Evolutionary conservation across 805 yeast genomes (phyloP).

Genomic region (Yarrowia keelungensis): DNA sequence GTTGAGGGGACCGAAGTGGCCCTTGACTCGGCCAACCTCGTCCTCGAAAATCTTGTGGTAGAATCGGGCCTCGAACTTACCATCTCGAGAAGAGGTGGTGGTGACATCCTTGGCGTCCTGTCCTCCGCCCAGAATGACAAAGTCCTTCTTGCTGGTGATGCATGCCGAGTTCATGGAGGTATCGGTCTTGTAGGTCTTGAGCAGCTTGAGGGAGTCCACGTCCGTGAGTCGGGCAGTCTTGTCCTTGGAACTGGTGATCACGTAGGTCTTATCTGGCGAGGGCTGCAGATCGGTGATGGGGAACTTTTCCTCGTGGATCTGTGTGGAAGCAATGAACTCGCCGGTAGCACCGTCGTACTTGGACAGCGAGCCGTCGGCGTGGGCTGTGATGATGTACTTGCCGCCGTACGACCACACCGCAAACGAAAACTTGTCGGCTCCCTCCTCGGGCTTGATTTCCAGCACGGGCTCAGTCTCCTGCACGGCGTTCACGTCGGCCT

Average conservation of each 20-base stretch:
- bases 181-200: constrained; percentile 82
- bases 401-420: constrained; percentile 89
- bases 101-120: constrained; percentile 99
- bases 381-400: constrained; percentile 80
- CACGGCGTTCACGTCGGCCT: constrained; percentile 56
- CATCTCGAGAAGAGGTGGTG: constrained; percentile 91
- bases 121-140: constrained; percentile 96
- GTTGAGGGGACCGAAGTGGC: constrained; percentile 99
- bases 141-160: constrained; percentile 91
- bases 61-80: constrained; percentile 95
- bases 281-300: constrained; percentile 87
- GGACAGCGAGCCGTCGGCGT: constrained; percentile 82
- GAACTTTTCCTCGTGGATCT: constrained; percentile 68
- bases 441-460: constrained; percentile 65
- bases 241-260: constrained; percentile 92
- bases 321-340: constrained; percentile 62
- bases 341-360: constrained; percentile 82
- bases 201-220: constrained; percentile 67
- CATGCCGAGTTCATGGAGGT: constrained; percentile 96
- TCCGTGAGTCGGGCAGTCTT: constrained; percentile 80
- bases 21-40: constrained; percentile 95
- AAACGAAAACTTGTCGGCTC: constrained; percentile 52
- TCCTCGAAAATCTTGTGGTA: constrained; percentile 94
- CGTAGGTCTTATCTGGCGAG: constrained; percentile 83
- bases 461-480: constrained; percentile 62